A percentile compares a stretch with the other conserved stretches of the same genome.
These are phyloP conservation scores for Nemania sp. DNA, from an alignment of 2,329 filamentous ascomycete species.

Conservation along the genomic window DNA sequence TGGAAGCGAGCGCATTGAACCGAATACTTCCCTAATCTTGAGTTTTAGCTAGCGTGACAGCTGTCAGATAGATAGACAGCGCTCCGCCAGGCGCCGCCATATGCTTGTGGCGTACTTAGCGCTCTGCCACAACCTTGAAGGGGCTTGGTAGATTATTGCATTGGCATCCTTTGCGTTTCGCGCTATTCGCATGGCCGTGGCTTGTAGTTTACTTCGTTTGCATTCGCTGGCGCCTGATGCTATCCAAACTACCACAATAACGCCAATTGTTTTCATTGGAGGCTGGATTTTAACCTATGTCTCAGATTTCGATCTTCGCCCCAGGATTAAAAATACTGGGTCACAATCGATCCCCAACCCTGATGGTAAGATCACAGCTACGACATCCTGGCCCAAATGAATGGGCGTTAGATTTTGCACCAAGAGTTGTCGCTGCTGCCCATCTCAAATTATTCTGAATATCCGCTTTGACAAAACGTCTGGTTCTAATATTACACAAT, in stretches of 20 bases:
- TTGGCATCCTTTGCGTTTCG: neutral
- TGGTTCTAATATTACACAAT: neutral
- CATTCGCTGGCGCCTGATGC: neutral
- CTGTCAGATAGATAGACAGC: too few species aligned
- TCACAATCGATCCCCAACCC: neutral
- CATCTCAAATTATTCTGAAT: neutral
- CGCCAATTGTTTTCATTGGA: neutral
- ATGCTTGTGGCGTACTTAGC: too few species aligned
- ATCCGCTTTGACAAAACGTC: neutral
- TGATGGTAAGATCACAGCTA: neutral
- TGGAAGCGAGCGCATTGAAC: too few species aligned
- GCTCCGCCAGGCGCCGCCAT: too few species aligned
- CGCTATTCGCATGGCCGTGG: too few species aligned
- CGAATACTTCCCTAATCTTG: too few species aligned
- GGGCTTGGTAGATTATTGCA: too few species aligned
- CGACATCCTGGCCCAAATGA: neutral
- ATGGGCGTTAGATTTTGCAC: neutral
- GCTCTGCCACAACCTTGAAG: too few species aligned
- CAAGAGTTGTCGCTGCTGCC: neutral
- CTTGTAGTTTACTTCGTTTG: neutral
- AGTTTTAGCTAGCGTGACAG: too few species aligned
- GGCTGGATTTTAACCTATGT: neutral
- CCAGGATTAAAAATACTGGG: neutral
- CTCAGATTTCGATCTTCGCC: neutral
- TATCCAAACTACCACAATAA: constrained; percentile 1